phyloP scores from a whole-genome alignment of 345 rosid species.

The Lumnitzera littorea region DNA sequence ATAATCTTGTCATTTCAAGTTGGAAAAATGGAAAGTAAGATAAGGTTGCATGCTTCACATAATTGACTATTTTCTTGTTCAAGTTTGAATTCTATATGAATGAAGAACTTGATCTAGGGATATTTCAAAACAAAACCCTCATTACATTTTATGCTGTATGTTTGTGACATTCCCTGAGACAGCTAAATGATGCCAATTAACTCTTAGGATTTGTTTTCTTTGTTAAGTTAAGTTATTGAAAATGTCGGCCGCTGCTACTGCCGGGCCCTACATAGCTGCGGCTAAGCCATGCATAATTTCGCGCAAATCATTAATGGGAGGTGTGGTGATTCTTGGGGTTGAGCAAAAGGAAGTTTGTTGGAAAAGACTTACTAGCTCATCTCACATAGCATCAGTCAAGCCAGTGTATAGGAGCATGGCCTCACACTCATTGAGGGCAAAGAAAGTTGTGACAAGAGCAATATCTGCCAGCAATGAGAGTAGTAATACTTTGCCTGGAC shows the following conservation, averaged over 20 bases:
- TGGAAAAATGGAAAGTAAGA: too few species aligned
- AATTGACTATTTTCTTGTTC: too few species aligned
- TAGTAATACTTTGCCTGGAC: conserved; percentile 28
- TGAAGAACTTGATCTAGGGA: too few species aligned
- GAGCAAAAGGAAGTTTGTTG: conserved; percentile 21
- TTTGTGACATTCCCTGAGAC: background rate
- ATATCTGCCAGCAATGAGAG: conserved; percentile 6
- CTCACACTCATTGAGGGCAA: conserved; percentile 11
- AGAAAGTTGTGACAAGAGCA: conserved; percentile 25
- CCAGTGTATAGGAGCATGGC: conserved; percentile 16
- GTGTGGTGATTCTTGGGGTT: conserved; percentile 4
- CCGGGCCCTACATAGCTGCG: conserved; percentile 25
- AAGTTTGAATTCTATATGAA: too few species aligned
- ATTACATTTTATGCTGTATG: conserved; percentile 1
- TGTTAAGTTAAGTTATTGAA: conserved; percentile 6
- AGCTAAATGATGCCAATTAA: background rate
- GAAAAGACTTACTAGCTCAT: conserved; percentile 28
- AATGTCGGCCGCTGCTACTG: conserved; percentile 34
- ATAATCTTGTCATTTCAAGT: too few species aligned
- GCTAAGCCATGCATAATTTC: conserved; percentile 25
- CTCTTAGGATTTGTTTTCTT: background rate
- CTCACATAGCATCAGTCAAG: conserved; percentile 26
- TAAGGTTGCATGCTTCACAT: too few species aligned
- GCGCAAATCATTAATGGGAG: conserved; percentile 4
- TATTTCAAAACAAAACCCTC: too few species aligned